Percentiles rank a stretch among this genome's conserved stretches.
Evolutionary conservation across 257 asterid genomes (phyloP).

Genomic region (Penstemon davidsonii): DNA sequence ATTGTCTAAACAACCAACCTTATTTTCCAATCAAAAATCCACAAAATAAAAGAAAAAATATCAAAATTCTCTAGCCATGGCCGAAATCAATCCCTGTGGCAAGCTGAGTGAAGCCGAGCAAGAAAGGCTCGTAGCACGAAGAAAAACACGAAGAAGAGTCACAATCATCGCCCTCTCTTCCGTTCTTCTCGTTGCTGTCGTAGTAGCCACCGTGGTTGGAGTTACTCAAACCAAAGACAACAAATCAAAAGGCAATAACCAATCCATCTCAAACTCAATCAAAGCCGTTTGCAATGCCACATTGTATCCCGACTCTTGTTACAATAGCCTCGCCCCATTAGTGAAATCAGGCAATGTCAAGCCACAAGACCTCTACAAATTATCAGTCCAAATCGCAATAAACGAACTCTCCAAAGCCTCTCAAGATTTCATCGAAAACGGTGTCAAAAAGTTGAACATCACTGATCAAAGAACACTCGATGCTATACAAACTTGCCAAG

Average conservation of each 20-base stretch:
- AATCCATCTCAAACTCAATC: background rate
- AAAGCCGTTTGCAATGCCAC: too few species aligned
- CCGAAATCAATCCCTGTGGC: conserved; percentile 35
- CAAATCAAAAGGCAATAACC: background rate
- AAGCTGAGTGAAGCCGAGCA: conserved; percentile 42
- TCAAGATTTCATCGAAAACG: too few species aligned
- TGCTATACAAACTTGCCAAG: too few species aligned
- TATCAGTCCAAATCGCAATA: too few species aligned
- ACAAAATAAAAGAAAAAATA: background rate
- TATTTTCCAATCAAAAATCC: background rate
- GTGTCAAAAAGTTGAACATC: too few species aligned
- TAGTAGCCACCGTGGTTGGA: conserved; percentile 38
- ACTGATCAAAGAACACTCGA: too few species aligned
- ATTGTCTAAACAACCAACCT: conserved; percentile 4
- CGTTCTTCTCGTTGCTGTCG: conserved; percentile 37
- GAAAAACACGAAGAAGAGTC: conserved; percentile 39
- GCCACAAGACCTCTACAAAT: too few species aligned
- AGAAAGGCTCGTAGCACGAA: conserved; percentile 41
- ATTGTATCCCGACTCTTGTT: too few species aligned
- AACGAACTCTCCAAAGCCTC: too few species aligned
- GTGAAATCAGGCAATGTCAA: too few species aligned
- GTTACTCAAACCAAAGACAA: conserved; percentile 28
- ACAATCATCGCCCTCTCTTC: conserved; percentile 39
- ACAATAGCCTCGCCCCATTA: too few species aligned
- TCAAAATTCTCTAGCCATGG: conserved; percentile 23